Percentiles rank a stretch among this genome's conserved stretches.
Conservation (phyloP, 805 yeast genomes). For the Scheffersomyces ergatensis region DNA sequence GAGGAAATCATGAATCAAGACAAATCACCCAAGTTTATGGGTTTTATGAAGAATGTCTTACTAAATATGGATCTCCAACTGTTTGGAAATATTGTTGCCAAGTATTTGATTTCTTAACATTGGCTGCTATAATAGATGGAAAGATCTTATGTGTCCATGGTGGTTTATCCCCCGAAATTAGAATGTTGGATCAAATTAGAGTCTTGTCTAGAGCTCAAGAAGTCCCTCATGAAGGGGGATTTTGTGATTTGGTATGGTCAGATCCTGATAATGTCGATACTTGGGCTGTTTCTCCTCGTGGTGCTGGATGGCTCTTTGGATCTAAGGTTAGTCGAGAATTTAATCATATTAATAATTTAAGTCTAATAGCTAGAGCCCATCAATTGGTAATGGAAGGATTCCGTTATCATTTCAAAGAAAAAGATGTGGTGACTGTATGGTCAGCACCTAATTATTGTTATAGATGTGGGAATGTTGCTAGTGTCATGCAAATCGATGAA, state of each 20-base stretch:
- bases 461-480: slow-evolving; percentile 96
- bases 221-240: slow-evolving; percentile 98
- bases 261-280: slow-evolving; percentile 98
- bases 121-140: slow-evolving; percentile 96
- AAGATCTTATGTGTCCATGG: slow-evolving; percentile 95
- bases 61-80: slow-evolving; percentile 90
- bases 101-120: slow-evolving; percentile 88
- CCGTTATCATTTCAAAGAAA: slow-evolving; percentile 92
- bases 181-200: slow-evolving; percentile 95
- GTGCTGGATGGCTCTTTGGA: slow-evolving; percentile 98
- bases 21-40: slow-evolving; percentile 99
- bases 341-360: slow-evolving; percentile 88
- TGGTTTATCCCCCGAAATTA: slow-evolving; percentile 93
- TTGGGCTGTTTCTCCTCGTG: slow-evolving; percentile 97
- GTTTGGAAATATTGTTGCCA: slow-evolving; percentile 97
- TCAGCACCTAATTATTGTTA: slow-evolving; percentile 96
- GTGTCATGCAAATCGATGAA: slow-evolving; percentile 94
- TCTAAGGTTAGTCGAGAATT: slow-evolving; percentile 92
- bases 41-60: slow-evolving; percentile 91
- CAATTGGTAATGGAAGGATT: slow-evolving; percentile 99
- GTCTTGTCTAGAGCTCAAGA: slow-evolving; percentile 95
- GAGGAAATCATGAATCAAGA: slow-evolving; percentile 97
- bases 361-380: slow-evolving; percentile 92
- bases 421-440: slow-evolving; percentile 98
- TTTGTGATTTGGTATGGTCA: slow-evolving; percentile 96